Evolutionary conservation across 2,329 filamentous ascomycete species (phyloP), one percentile per base, ranked within the genome.

Genomic region (Trichoderma koningii): DNA sequence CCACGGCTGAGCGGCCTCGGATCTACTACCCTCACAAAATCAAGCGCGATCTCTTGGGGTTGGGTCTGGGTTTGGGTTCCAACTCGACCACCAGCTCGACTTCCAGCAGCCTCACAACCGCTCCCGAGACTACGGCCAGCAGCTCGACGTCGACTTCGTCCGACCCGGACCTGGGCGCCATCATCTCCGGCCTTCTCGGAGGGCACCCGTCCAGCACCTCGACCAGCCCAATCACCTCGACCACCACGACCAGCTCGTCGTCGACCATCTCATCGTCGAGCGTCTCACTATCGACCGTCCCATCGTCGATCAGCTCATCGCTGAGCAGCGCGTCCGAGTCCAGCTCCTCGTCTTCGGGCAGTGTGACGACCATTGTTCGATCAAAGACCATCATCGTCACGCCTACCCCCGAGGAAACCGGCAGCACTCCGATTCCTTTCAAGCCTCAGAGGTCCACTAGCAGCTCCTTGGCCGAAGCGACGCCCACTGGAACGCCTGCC

Each of bases 11-110:
- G 41, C 76, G 77, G 67, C 83, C 84, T 19, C 81, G 79, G 71
- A 84, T 85, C 71, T 87, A 86, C 73, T 87, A 83, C 68, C 85
- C 85, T 14, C 79, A 82, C 64, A 79, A 85, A 50, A 77, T 87
- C 70, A 86, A 82, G 76, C 80, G 84, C 63, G 77, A 82, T 66
- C 77, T 80, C 61, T n/a, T 14, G 14, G 26, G 34, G 19, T 70
- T 34, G 7, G 7, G 21, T 50, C n/a, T 14, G 14, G n/a, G 34
- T 41, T 70, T 34, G 30, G 7, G 21, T 50, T 70, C 71, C 66
- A 83, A 84, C 70, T 73, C 72, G 15, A 81, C 80, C n/a, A 72
- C 73, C 9, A 34, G 21, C 34, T 4, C 34, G n/a, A 38, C 26
- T 7, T 19, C 55, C 7, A 38, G 17, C 14, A 21, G 19, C 14